A percentile compares a stretch with the other conserved stretches of the same genome.
phyloP scores from a whole-genome alignment of 2,329 filamentous ascomycete species.

The Botrytis squamosa region DNA sequence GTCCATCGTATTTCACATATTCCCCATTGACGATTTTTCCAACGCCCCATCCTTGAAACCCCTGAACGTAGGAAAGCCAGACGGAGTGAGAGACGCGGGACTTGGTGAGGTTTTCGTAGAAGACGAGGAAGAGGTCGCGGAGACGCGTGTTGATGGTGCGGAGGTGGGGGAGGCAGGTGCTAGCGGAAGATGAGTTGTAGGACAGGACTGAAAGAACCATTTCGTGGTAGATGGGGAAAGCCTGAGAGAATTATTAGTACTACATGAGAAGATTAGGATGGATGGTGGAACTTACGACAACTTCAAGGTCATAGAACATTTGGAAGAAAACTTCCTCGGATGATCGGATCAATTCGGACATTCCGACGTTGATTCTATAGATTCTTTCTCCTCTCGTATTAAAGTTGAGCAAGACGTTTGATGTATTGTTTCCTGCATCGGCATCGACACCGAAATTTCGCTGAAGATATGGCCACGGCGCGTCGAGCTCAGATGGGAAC shows the following conservation, averaged over 20 bases:
- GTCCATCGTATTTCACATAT: constrained; percentile 17
- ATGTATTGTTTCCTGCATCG: constrained; percentile 16
- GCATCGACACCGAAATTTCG: constrained; percentile 13
- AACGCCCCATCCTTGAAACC: constrained; percentile 17
- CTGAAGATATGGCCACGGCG: constrained; percentile 16
- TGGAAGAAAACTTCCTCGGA: constrained; percentile 19
- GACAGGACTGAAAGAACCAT: constrained; percentile 6
- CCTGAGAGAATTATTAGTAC: background rate
- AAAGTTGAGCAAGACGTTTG: constrained; percentile 10
- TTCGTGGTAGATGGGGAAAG: constrained; percentile 17
- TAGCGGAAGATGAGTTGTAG: background rate
- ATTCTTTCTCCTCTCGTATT: constrained; percentile 12
- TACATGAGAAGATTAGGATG: background rate
- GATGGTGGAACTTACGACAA: background rate
- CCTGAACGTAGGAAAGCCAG: constrained; percentile 18
- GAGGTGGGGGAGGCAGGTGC: background rate
- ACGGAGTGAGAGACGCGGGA: background rate
- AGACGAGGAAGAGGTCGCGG: constrained; percentile 11
- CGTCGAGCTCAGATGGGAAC: constrained; percentile 14
- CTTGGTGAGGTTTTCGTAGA: constrained; percentile 17
- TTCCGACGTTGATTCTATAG: constrained; percentile 10
- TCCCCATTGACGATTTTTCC: background rate
- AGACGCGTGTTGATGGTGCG: background rate
- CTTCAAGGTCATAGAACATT: constrained; percentile 21
- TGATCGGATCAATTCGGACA: constrained; percentile 14